Conservation (phyloP, 306 rosid genomes). For the Cyclanthera cordifolia region DNA sequence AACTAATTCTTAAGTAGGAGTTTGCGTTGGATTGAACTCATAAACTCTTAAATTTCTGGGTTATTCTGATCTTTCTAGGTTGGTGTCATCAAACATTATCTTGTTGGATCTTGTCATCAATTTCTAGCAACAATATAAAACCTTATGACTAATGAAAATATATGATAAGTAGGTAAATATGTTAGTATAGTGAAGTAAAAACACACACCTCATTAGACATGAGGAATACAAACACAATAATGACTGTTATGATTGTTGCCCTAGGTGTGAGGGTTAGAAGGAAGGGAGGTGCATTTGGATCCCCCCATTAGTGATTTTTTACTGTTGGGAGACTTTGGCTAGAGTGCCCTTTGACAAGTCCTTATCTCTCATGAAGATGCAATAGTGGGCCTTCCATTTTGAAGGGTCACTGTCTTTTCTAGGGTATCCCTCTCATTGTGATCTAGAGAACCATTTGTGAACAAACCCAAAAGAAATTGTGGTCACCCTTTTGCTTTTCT, state of each 20-base stretch:
- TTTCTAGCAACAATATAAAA: not conserved
- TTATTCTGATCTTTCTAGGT: too few species aligned
- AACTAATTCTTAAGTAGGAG: too few species aligned
- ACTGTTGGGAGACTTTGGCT: too few species aligned
- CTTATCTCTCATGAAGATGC: constrained; percentile 31
- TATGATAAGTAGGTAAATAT: not conserved
- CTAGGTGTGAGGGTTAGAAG: too few species aligned
- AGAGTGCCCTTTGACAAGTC: constrained; percentile 33
- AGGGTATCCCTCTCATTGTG: constrained; percentile 11
- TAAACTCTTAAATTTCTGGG: too few species aligned
- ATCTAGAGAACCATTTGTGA: constrained; percentile 13
- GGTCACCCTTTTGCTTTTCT: constrained; percentile 24
- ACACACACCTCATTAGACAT: too few species aligned
- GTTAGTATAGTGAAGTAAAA: not conserved
- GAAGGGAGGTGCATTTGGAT: too few species aligned
- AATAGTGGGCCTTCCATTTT: constrained; percentile 28
- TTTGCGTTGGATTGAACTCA: too few species aligned
- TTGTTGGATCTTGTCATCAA: not conserved
- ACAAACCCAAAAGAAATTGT: constrained; percentile 16
- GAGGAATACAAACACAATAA: too few species aligned
- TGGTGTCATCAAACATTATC: not conserved
- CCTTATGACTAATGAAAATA: not conserved
- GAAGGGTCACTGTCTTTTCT: constrained; percentile 41
- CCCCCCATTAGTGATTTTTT: too few species aligned
- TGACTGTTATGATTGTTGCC: too few species aligned